These are phyloP conservation scores for Chaetomium globosum DNA, from an alignment of 2,329 filamentous ascomycete species.

Conservation along the genomic window DNA sequence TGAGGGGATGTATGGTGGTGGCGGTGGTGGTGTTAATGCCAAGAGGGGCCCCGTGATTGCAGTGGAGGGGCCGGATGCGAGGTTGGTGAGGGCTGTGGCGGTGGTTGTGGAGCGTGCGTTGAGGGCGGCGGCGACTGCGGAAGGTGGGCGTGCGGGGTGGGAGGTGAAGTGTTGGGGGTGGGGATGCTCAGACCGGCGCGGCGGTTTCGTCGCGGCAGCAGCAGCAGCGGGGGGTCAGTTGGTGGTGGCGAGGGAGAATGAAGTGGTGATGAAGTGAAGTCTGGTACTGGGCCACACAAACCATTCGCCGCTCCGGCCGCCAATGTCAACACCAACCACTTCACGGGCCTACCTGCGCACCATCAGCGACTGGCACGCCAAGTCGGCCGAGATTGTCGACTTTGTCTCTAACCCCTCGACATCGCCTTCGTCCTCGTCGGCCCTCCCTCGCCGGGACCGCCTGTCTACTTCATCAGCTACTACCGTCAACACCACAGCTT, in stretches of 20 bases:
- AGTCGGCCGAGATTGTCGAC: conserved; percentile 68
- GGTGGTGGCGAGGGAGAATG: conserved; percentile 4
- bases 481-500: conserved; percentile 5
- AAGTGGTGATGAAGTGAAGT: conserved; percentile 16
- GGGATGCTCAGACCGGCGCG: background rate
- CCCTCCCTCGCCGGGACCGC: background rate
- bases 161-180: conserved; percentile 23
- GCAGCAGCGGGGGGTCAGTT: background rate
- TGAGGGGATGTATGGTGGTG: background rate
- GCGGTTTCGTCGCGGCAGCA: background rate
- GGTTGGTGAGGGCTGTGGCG: conserved; percentile 60
- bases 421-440: background rate
- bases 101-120: conserved; percentile 67
- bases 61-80: conserved; percentile 71
- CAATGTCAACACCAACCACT: conserved; percentile 44
- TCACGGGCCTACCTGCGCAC: conserved; percentile 65
- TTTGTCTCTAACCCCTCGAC: conserved; percentile 46
- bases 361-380: conserved; percentile 74
- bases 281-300: background rate
- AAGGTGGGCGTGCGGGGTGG: conserved; percentile 13
- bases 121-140: conserved; percentile 32
- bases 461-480: conserved; percentile 11
- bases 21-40: background rate
- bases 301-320: conserved; percentile 11
- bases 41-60: conserved; percentile 77